A percentile compares a stretch with the other conserved stretches of the same genome.
Evolutionary conservation across 352 stramenopile species (phyloP).

Genomic region (Phytophthora citricola): DNA sequence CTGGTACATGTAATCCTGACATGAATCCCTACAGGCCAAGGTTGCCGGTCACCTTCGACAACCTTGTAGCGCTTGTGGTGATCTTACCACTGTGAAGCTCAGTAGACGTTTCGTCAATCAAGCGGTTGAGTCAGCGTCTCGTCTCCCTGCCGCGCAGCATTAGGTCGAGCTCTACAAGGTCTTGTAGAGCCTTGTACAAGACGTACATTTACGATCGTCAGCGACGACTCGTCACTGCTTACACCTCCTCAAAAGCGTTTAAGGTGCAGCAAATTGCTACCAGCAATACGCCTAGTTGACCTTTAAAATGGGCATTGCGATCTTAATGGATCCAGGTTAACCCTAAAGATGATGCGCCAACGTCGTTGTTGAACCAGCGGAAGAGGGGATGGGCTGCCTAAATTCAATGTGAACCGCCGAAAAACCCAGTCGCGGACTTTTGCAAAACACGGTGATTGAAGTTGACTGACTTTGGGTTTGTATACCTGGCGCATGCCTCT

Average conservation of each 20-base stretch:
- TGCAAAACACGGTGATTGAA: slow-evolving; percentile 10
- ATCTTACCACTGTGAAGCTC: no score
- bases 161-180: no score
- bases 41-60: no score
- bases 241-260: not conserved
- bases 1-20: no score
- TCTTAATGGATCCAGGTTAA: slow-evolving; percentile 5
- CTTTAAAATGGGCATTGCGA: not conserved
- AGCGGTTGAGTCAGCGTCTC: slow-evolving; percentile 1
- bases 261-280: not conserved
- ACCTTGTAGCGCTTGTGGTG: no score
- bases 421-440: not conserved
- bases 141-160: not conserved
- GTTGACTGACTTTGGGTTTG: not conserved
- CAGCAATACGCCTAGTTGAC: not conserved
- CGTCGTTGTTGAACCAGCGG: slow-evolving; percentile 17
- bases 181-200: no score
- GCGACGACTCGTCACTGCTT: not conserved
- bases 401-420: slow-evolving; percentile 23
- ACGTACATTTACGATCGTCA: not conserved
- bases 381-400: slow-evolving; percentile 9
- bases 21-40: no score
- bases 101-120: not conserved
- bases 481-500: not conserved
- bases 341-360: slow-evolving; percentile 1